Evolutionary conservation across 2,329 filamentous ascomycete genomes (phyloP), one percentile per base, ranked within the genome.

Genomic region (Pseudocercospora macadamiae): DNA sequence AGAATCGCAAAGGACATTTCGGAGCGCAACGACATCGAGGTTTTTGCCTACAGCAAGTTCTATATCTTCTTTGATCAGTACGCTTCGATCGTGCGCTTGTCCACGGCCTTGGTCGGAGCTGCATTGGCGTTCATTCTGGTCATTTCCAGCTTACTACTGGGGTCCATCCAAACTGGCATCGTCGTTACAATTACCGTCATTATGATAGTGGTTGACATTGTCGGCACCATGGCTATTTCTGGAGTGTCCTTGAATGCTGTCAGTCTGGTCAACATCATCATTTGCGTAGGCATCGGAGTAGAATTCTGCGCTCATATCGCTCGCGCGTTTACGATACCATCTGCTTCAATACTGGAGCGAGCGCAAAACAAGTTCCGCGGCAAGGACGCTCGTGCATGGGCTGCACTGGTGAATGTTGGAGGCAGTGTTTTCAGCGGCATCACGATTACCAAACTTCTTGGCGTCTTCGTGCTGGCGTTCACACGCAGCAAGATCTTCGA

Each of bases 21-120:
- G 12, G 76, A 83, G 54, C 81, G 83, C 52, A 93, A 92, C 3
- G 91, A 91, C 1, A 86, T 90, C 19, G 87, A 95, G 21, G 88
- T 99, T 2, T 99, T 99, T 82, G 91, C 95, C 0, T 99, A 99
- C 79, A 96, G 91, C 67, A 88, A 97, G 61, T 96, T 96, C 74
- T 99, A 99, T 79, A 93, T 99, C 73, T 99, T 97, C 83, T 99
- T 99, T 73, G 95, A 99, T 73, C 95, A 97, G 73, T 99, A 99
- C 71, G 84, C 91, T 4, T 85, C 85, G 58, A 97, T 99, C 61
- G 86, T 96, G 18, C 82, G 83, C 9, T 82, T 97, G 3, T 93
- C 93, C 0, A 88, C 84, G 0, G 86, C 88, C 0, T 84, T 99
- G 1, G 83, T 99, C 26, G 89, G 89, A 37, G 89, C 90, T 3